phyloP scores from a whole-genome alignment of 768 basidiomycete genomes.

The Mycena filopes region DNA sequence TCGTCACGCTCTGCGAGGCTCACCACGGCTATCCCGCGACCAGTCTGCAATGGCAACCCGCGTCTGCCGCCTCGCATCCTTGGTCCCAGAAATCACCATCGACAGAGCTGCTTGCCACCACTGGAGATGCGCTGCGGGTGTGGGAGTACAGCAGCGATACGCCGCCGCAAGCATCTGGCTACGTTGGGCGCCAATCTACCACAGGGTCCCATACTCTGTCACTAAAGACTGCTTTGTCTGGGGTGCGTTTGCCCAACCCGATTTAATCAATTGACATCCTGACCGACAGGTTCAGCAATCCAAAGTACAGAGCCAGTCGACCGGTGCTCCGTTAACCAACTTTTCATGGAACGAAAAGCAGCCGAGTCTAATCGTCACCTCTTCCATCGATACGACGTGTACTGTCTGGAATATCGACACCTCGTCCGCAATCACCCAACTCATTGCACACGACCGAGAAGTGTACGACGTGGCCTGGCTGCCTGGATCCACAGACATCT shows the following conservation, averaged over 20 bases:
- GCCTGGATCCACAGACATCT: conserved; percentile 94
- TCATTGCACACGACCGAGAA: conserved; percentile 96
- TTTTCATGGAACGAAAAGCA: conserved; percentile 98
- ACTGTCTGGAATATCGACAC: conserved; percentile 99
- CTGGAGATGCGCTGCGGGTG: conserved; percentile 91
- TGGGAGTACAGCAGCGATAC: conserved; percentile 88
- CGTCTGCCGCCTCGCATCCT: conserved; percentile 65
- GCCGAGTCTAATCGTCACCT: conserved; percentile 92
- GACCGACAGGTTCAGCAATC: conserved; percentile 69
- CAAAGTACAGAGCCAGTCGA: conserved; percentile 86
- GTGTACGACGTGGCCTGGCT: conserved; percentile 99
- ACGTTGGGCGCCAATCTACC: conserved; percentile 74
- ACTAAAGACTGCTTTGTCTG: conserved; percentile 82
- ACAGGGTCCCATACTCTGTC: conserved; percentile 71
- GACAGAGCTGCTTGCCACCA: conserved; percentile 91
- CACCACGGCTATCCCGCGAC: conserved; percentile 95
- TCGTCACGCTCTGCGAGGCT: conserved; percentile 85
- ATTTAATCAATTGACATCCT: conserved; percentile 8
- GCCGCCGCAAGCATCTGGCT: conserved; percentile 64
- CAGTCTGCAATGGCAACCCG: conserved; percentile 93
- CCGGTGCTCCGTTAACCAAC: conserved; percentile 92
- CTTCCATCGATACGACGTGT: conserved; percentile 98
- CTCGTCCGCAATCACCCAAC: conserved; percentile 92
- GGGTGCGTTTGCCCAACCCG: conserved; percentile 62
- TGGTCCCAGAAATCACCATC: conserved; percentile 76